Base-by-base conservation (phyloP, 495 filamentous ascomycete species). In the Staphylotrichum longicolle region DNA sequence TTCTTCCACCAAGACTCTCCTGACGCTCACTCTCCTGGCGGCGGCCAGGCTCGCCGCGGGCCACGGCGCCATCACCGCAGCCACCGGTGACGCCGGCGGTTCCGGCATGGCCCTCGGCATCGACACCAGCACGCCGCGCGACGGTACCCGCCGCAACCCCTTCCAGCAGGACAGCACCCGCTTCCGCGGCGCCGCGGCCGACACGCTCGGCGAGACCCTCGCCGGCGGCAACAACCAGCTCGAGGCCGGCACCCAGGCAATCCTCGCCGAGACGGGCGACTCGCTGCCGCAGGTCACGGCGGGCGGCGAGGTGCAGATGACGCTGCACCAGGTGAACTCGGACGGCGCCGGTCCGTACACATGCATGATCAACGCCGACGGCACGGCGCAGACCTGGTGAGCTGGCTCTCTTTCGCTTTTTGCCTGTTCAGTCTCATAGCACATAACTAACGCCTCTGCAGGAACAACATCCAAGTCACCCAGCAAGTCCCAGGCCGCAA, bases 131-230 rank as follows among this genome's bases (percentile, higher is more conserved):
- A 83, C 81, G 5, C 81, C 81, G 12, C 80, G 81, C 15, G 78
- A 81, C 57, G 81, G 81, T 39, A 82, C 80, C n/a, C 62, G 71
- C 4, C 77, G 81, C 35, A 65, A 63, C 8, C 81, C 81, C 7
- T 83, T 83, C 72, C 81, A 83, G 63, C 80, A 80, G 45, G 81
- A 83, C 61, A 72, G 66, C 53, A 83, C 81, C 46, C 77, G 82
- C 14, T 83, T 83, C 75, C 63, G 70, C 41, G 76, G 75, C 30
- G 63, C 66, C 47, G 62, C 71, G 6, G 77, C 73, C n/a, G 69
- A 73, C n/a, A 77, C 78, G 12, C 51, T 80, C 55, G 74, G 77
- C 55, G 74, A 79, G 67, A 78, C 74, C 2, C 61, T 77, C 20
- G 71, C 62, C 7, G 73, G 57, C 35, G 80, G 80, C 45, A 67